Base-by-base conservation (phyloP, 495 filamentous ascomycete genomes). In the Sphaerosporella brunnea region DNA sequence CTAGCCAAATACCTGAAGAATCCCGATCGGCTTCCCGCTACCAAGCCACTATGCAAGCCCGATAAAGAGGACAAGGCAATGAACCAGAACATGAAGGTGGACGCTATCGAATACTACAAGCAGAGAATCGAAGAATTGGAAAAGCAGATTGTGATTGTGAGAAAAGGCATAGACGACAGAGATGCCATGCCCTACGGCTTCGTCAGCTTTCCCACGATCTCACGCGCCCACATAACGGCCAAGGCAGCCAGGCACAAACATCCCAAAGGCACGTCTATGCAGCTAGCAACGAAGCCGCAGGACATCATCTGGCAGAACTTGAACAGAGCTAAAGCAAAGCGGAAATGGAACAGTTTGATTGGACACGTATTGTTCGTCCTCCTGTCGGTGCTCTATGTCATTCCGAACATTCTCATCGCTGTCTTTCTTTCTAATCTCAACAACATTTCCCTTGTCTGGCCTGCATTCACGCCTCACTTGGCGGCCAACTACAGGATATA, bases 261-360 rank as follows among this genome's bases (percentile, higher is more conserved):
- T 51, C 82, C 82, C 3, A 71, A 82, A 38, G 87, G 87, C 2
- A 81, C 86, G 0, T 81, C 71, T 0, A 72, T 96, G 43, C 65
- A 65, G 8, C 69, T 95, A 4, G 88, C 92, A 11, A 85, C 92
- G 9, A 73, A 75, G 53, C 87, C 92, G 21, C 82, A 82, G 53
- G 90, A 96, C 60, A 71, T 97, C 25, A 94, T 97, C 53, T 97
- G 90, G 90, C 81, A 86, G 53, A 97, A 97, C 56, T 71, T 96
- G 59, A 72, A 9, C 35, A 50, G 54, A 26, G 37, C 44, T 7
- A 61, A 79, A 39, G 61, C 70, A 16, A 68, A 73, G 5, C 75
- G 86, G 48, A 66, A 71, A 44, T 82, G 77, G 69, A 80, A 79
- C 56, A 68, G 77, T 16, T 68, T 93, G 38, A 70, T 80, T 51